A percentile compares a stretch with the other conserved stretches of the same genome.
These are phyloP conservation scores for Chrysopogon serrulatus DNA, from an alignment of 176 grass and related monocot genomes.

Conservation along the genomic window DNA sequence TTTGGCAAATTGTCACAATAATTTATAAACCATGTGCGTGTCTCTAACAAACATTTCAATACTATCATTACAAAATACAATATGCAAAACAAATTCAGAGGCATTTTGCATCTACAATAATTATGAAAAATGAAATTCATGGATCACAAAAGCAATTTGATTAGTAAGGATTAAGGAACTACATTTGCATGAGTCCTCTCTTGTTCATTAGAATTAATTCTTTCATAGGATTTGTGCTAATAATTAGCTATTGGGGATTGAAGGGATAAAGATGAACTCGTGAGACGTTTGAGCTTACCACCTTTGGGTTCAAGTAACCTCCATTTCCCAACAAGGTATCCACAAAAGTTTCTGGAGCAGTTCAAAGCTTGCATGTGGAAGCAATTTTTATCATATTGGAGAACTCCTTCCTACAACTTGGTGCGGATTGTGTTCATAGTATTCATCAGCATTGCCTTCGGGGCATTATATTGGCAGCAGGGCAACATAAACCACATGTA, in stretches of 20 bases:
- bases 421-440: conserved; percentile 44
- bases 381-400: conserved; percentile 70
- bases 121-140: neutral
- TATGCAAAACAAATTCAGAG: neutral
- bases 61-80: neutral
- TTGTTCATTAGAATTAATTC: neutral
- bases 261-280: conserved; percentile 46
- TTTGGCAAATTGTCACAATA: neutral
- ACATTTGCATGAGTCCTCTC: neutral
- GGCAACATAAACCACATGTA: conserved; percentile 50
- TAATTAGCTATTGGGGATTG: conserved; percentile 3
- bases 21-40: neutral
- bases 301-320: conserved; percentile 31
- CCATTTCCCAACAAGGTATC: conserved; percentile 44
- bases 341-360: conserved; percentile 52
- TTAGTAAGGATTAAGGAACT: neutral
- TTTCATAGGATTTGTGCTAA: neutral
- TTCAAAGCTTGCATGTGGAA: conserved; percentile 84
- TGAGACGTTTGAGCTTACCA: conserved; percentile 40
- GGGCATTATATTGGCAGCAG: conserved; percentile 49
- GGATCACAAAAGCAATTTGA: neutral
- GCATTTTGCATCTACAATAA: neutral
- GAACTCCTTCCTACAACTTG: conserved; percentile 71
- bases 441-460: neutral
- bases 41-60: neutral